Percentiles rank a stretch among this genome's conserved stretches.
phyloP scores from a whole-genome alignment of 805 yeast genomes.

The Lachancea fermentati region DNA sequence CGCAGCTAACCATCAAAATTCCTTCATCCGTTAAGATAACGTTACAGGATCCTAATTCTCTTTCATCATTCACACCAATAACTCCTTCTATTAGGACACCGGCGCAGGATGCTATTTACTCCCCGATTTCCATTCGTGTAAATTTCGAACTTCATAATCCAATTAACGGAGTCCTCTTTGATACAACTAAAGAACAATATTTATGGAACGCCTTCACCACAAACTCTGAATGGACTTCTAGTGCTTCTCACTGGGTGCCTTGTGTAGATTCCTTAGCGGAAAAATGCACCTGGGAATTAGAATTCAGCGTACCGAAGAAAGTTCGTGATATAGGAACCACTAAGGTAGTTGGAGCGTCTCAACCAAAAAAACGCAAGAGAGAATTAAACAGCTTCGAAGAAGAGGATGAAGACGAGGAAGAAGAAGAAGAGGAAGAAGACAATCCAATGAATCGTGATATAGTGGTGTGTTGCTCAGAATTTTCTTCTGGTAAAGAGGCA shows the following conservation, averaged over 20 bases:
- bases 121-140: constrained; percentile 68
- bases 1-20: constrained; percentile 28
- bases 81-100: constrained; percentile 39
- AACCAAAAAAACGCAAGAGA: constrained; percentile 6
- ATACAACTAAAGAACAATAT: constrained; percentile 38
- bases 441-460: constrained; percentile 41
- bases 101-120: constrained; percentile 46
- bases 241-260: constrained; percentile 97
- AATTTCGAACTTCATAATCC: constrained; percentile 63
- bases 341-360: constrained; percentile 29
- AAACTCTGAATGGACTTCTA: constrained; percentile 68
- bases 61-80: constrained; percentile 34
- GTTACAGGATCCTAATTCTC: constrained; percentile 44
- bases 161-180: constrained; percentile 69
- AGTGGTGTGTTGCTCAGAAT: constrained; percentile 65
- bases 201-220: constrained; percentile 84
- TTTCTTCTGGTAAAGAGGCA: constrained; percentile 55
- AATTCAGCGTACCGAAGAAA: constrained; percentile 77
- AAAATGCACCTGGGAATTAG: constrained; percentile 86
- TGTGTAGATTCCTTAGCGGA: constrained; percentile 88
- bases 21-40: constrained; percentile 46
- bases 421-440: constrained; percentile 17
- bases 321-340: constrained; percentile 57
- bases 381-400: constrained; percentile 7
- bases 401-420: constrained; percentile 35